These are phyloP conservation scores for Arthrobotrys megalospora DNA, from an alignment of 2,329 filamentous ascomycete genomes.

Conservation along the genomic window DNA sequence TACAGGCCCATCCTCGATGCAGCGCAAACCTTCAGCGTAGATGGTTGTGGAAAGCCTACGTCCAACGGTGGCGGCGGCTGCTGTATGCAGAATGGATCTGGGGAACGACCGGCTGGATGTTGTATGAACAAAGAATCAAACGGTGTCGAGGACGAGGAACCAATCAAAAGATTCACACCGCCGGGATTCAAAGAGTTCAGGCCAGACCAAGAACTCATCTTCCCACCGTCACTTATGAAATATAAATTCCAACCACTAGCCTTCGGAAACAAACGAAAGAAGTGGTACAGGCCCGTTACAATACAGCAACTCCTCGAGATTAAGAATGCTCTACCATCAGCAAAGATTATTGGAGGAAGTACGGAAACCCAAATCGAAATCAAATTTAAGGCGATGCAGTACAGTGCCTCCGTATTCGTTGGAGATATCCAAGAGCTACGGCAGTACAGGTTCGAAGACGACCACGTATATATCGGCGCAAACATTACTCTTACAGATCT, in stretches of 20 bases:
- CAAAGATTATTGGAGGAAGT: slow-evolving; percentile 95
- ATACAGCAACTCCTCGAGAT: slow-evolving; percentile 90
- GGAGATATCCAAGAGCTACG: slow-evolving; percentile 92
- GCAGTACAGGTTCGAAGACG: slow-evolving; percentile 83
- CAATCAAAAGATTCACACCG: slow-evolving; percentile 79
- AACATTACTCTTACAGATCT: slow-evolving; percentile 94
- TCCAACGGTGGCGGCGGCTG: slow-evolving; percentile 75
- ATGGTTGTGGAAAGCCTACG: slow-evolving; percentile 73
- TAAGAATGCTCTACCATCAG: slow-evolving; percentile 85
- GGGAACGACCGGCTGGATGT: slow-evolving; percentile 73
- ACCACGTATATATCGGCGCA: slow-evolving; percentile 90
- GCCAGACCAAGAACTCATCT: slow-evolving; percentile 93
- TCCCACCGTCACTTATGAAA: slow-evolving; percentile 86
- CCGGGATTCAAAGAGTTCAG: slow-evolving; percentile 96
- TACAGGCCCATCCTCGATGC: slow-evolving; percentile 95
- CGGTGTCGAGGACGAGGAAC: slow-evolving; percentile 66
- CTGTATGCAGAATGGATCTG: slow-evolving; percentile 77
- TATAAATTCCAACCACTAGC: slow-evolving; percentile 85
- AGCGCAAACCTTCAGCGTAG: slow-evolving; percentile 85
- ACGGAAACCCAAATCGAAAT: slow-evolving; percentile 98
- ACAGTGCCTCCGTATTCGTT: slow-evolving; percentile 89
- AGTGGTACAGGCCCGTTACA: slow-evolving; percentile 91
- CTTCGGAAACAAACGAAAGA: slow-evolving; percentile 95
- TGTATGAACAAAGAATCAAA: slow-evolving; percentile 75
- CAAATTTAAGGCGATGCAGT: slow-evolving; percentile 96